Evolutionary conservation across 2,329 filamentous ascomycete species (phyloP).

Genomic region (Pseudocercospora fuligena): DNA sequence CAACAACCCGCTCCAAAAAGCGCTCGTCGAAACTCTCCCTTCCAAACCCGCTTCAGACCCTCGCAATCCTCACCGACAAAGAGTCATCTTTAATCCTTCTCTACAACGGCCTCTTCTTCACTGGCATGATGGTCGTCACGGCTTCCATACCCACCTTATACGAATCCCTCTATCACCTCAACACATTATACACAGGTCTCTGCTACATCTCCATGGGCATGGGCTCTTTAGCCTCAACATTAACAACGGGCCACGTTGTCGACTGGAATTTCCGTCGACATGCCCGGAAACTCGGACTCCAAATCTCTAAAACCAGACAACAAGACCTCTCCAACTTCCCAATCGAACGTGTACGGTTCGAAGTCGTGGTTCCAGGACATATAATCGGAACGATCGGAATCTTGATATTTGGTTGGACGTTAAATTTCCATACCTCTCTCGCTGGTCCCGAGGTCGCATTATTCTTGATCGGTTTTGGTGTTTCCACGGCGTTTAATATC

Average conservation of each 20-base stretch:
- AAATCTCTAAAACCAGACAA: constrained; percentile 63
- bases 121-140: constrained; percentile 54
- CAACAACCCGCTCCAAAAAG: neutral
- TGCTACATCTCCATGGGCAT: constrained; percentile 44
- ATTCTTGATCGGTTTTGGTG: constrained; percentile 38
- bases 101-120: constrained; percentile 46
- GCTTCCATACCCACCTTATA: constrained; percentile 52
- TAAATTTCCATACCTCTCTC: constrained; percentile 43
- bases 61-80: constrained; percentile 45
- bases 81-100: constrained; percentile 31
- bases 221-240: constrained; percentile 45
- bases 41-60: constrained; percentile 46
- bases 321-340: constrained; percentile 59
- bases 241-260: constrained; percentile 60
- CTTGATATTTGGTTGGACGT: constrained; percentile 51
- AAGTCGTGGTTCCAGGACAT: constrained; percentile 47
- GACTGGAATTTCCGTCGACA: constrained; percentile 77
- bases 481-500: constrained; percentile 48
- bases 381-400: constrained; percentile 41
- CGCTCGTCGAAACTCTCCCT: constrained; percentile 33
- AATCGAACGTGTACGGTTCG: constrained; percentile 52
- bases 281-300: constrained; percentile 65
- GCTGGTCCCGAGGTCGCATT: constrained; percentile 55
- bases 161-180: constrained; percentile 41
- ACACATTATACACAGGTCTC: constrained; percentile 32